These are phyloP conservation scores for Alternaria panax DNA, from an alignment of 2,329 filamentous ascomycete species.

Conservation along the genomic window DNA sequence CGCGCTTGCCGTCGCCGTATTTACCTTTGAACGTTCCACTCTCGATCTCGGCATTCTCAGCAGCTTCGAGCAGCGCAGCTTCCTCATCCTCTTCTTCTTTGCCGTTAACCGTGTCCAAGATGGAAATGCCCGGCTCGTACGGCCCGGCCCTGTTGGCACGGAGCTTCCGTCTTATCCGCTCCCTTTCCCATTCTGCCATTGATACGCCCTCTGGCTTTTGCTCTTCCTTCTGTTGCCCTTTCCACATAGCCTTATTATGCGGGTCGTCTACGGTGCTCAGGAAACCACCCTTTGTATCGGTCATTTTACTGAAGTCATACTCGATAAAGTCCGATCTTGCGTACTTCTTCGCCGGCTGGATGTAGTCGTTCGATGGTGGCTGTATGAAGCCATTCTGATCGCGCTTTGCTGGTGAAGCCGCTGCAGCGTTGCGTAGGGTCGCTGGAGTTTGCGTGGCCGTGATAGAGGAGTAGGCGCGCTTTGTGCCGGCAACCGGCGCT, in stretches of 20 bases:
- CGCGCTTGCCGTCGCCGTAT: conserved; percentile 45
- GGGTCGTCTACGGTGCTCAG: conserved; percentile 91
- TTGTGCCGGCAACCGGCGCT: conserved; percentile 63
- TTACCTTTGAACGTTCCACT: conserved; percentile 43
- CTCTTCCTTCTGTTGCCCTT: conserved; percentile 55
- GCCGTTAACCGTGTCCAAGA: conserved; percentile 62
- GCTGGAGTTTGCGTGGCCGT: conserved; percentile 61
- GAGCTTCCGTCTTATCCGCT: conserved; percentile 76
- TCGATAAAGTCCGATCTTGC: conserved; percentile 82
- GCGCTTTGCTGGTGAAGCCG: conserved; percentile 50
- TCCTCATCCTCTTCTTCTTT: conserved; percentile 42
- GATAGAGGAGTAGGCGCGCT: conserved; percentile 73
- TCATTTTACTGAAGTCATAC: conserved; percentile 98
- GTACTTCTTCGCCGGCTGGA: conserved; percentile 85
- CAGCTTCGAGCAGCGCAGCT: conserved; percentile 32
- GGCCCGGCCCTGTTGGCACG: conserved; percentile 78
- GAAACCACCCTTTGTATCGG: conserved; percentile 96
- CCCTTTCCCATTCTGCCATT: conserved; percentile 86
- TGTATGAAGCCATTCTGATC: conserved; percentile 48
- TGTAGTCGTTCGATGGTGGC: conserved; percentile 56
- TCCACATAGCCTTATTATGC: conserved; percentile 75
- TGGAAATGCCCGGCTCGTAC: conserved; percentile 88
- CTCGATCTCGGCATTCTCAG: conserved; percentile 54
- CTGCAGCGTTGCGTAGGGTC: conserved; percentile 71
- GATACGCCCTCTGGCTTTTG: conserved; percentile 88